phyloP scores from a whole-genome alignment of 2,329 filamentous ascomycete genomes.

The Botrytis pseudocinerea region DNA sequence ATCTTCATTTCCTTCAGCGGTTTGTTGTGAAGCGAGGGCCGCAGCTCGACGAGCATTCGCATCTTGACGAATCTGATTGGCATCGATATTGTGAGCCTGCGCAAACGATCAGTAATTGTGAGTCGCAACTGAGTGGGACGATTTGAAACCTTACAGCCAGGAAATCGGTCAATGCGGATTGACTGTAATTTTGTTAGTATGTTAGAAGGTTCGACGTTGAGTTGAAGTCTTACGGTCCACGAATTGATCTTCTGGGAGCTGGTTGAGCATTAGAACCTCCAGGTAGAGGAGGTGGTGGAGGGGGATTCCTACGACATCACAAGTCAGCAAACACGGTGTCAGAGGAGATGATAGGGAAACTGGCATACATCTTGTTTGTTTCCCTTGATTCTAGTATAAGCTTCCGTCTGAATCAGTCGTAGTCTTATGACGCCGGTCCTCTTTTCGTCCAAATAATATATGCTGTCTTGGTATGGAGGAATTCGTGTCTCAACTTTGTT shows the following conservation, averaged over 20 bases:
- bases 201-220: neutral
- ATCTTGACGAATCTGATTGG: slow-evolving; percentile 53
- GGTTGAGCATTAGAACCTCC: slow-evolving; percentile 16
- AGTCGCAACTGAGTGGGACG: neutral
- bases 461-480: neutral
- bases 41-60: slow-evolving; percentile 49
- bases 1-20: slow-evolving; percentile 45
- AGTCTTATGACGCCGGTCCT: neutral
- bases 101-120: slow-evolving; percentile 32
- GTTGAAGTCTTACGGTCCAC: slow-evolving; percentile 37
- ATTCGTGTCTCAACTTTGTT: neutral
- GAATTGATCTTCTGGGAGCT: slow-evolving; percentile 28
- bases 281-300: slow-evolving; percentile 15
- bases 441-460: neutral
- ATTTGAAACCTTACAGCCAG: slow-evolving; percentile 52
- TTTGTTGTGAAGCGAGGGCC: slow-evolving; percentile 42
- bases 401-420: neutral
- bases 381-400: neutral
- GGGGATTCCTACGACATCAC: slow-evolving; percentile 15
- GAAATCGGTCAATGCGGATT: slow-evolving; percentile 68
- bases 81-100: slow-evolving; percentile 72
- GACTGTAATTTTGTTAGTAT: slow-evolving; percentile 42
- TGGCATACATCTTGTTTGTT: neutral
- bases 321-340: neutral
- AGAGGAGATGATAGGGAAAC: neutral